Evolutionary conservation across 148 eudicot genomes (phyloP).

Genomic region (Cornus florida): DNA sequence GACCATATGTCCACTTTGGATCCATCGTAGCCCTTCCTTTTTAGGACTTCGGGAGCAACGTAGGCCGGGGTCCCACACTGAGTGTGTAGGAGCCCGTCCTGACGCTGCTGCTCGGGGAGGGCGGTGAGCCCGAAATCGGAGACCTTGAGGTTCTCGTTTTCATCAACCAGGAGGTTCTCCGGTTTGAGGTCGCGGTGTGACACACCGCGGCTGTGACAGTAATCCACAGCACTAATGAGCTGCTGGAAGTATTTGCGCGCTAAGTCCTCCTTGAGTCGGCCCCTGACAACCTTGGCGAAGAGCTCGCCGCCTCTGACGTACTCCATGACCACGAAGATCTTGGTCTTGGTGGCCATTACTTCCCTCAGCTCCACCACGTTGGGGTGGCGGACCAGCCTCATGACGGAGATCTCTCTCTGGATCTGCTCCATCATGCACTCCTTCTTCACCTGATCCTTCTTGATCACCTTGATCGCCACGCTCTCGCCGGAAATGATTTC

Average conservation of each 20-base stretch:
- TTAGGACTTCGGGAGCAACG: conserved; percentile 24
- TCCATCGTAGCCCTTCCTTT: conserved; percentile 22
- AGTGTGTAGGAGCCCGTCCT: conserved; percentile 24
- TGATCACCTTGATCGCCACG: conserved; percentile 28
- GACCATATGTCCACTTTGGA: conserved; percentile 25
- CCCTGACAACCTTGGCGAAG: conserved; percentile 13
- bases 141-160: conserved; percentile 16
- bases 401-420: conserved; percentile 21
- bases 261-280: conserved; percentile 4
- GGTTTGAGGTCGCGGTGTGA: conserved; percentile 30
- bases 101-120: conserved; percentile 2
- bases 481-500: conserved; percentile 2
- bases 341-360: conserved; percentile 23
- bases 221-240: conserved; percentile 25
- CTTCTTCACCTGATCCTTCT: conserved; percentile 13
- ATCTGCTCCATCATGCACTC: conserved; percentile 26
- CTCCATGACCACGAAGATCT: conserved; percentile 31
- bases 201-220: conserved; percentile 25
- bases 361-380: conserved; percentile 26
- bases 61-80: conserved; percentile 29
- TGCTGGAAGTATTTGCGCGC: conserved; percentile 28
- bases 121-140: conserved; percentile 28
- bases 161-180: conserved; percentile 20
- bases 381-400: conserved; percentile 20
- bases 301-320: conserved; percentile 27